These are phyloP conservation scores for Paramecium bursaria DNA, from an alignment of 73 alveolate genomes.

Conservation along the genomic window DNA sequence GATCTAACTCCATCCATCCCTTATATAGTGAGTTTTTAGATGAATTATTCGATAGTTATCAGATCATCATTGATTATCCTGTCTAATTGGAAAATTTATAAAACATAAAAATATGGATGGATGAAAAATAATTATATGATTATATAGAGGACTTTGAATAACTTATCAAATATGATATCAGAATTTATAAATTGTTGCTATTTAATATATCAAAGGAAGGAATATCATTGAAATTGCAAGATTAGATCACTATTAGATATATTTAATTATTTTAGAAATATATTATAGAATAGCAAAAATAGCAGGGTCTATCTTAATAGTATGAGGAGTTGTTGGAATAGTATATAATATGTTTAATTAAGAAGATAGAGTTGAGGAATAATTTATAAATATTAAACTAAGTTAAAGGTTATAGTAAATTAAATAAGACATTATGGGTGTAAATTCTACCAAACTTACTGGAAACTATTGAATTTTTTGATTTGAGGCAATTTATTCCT, in stretches of 20 bases:
- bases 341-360: no score
- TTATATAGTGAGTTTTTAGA: background rate
- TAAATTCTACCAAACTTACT: background rate
- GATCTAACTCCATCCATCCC: background rate
- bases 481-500: background rate
- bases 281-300: no score
- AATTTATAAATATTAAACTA: background rate
- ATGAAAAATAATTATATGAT: slow-evolving; percentile 57
- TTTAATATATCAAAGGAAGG: slow-evolving; percentile 44
- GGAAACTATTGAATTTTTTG: background rate
- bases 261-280: slow-evolving; percentile 4
- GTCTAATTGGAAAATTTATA: slow-evolving; percentile 7
- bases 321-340: no score
- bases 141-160: slow-evolving; percentile 32
- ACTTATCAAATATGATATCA: background rate
- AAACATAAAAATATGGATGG: slow-evolving; percentile 55
- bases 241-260: slow-evolving; percentile 10
- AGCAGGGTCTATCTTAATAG: no score
- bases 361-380: no score
- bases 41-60: slow-evolving; percentile 22
- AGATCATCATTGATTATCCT: slow-evolving; percentile 26
- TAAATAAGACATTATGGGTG: slow-evolving; percentile 29
- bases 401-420: slow-evolving; percentile 36
- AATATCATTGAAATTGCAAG: background rate
- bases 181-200: background rate